Conservation (phyloP, 768 basidiomycete genomes). For the Crepidotus variabilis region DNA sequence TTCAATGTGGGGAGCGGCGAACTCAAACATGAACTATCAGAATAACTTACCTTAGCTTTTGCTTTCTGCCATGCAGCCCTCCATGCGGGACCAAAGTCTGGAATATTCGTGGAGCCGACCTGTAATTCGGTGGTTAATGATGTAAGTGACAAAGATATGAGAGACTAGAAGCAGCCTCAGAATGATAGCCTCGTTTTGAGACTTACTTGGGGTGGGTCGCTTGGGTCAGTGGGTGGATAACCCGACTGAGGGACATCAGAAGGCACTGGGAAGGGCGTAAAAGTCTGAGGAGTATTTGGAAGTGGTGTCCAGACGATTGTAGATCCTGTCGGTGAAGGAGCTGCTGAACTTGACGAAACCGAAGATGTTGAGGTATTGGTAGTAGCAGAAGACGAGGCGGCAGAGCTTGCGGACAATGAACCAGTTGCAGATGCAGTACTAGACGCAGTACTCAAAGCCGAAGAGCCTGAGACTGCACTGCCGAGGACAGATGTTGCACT, state of each 20-base stretch:
- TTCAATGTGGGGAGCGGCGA: neutral
- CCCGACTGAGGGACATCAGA: slow-evolving; percentile 48
- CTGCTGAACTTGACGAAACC: neutral
- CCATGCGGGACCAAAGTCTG: slow-evolving; percentile 56
- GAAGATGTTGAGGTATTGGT: neutral
- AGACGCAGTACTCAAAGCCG: too few relatives aligned
- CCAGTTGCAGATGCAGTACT: too few relatives aligned
- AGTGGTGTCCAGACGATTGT: neutral
- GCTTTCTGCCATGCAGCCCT: slow-evolving; percentile 43
- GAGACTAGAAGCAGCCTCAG: neutral
- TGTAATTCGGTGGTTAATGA: slow-evolving; percentile 12
- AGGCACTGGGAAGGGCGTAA: slow-evolving; percentile 62
- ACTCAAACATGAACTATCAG: neutral
- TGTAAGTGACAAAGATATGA: neutral
- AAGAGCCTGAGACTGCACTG: too few relatives aligned
- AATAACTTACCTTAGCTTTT: slow-evolving; percentile 34
- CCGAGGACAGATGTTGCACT: too few relatives aligned
- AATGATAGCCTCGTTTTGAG: neutral
- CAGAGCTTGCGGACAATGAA: neutral
- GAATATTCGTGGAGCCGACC: slow-evolving; percentile 34
- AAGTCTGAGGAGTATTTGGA: slow-evolving; percentile 18
- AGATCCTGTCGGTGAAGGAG: neutral
- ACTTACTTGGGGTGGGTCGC: slow-evolving; percentile 51
- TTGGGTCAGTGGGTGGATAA: slow-evolving; percentile 53
- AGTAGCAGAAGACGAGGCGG: neutral